Evolutionary conservation across 1,284 basidiomycete species (phyloP), one percentile per base, ranked within the genome.

Genomic region (Flammula alnicola): DNA sequence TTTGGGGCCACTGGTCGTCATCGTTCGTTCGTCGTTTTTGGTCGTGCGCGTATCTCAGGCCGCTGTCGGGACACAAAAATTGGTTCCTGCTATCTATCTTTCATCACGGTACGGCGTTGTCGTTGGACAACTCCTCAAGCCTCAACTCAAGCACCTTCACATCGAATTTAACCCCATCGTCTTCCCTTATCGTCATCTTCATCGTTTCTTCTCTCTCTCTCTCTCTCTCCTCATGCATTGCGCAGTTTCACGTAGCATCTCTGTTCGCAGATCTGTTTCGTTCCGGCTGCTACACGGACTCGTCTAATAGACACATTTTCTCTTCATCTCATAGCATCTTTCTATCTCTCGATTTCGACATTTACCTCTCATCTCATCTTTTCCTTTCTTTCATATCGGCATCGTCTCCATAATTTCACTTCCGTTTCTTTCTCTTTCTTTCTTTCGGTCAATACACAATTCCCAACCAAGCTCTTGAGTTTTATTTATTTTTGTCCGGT

Each of bases 291-390:
- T 37, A 30, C 41, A 54, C 47, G 53, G 51, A 58, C 56, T 37
- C 39, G 48, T 53, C 52, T 52, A 50, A 44, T 44, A 42, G 35
- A 36, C 29, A 26, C 40, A 51, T 51, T 52, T 17, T 29, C 32
- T 37, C 16, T 17, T 38, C 44, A 57, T 55, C 55, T 57, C 49
- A 53, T 16, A 41, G 50, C 49, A 59, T 52, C 46, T 40, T 48
- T 43, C n/a, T 39, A 52, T 53, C 52, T 51, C 32, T 49, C 46
- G 22, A 40, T 55, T 53, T 51, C 23, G 41, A 40, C 47, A 57
- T 59, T 55, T 59, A 52, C 30, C 26, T 42, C 36, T 37, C 36
- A 53, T 52, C 37, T 54, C 49, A 42, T 39, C 37, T 30, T 49
- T 42, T 39, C 20, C 31, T 42, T 38, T 38, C 12, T 23, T 22